These are phyloP conservation scores for Colletotrichum gloeosporioides DNA, from an alignment of 2,329 filamentous ascomycete genomes.

Conservation along the genomic window DNA sequence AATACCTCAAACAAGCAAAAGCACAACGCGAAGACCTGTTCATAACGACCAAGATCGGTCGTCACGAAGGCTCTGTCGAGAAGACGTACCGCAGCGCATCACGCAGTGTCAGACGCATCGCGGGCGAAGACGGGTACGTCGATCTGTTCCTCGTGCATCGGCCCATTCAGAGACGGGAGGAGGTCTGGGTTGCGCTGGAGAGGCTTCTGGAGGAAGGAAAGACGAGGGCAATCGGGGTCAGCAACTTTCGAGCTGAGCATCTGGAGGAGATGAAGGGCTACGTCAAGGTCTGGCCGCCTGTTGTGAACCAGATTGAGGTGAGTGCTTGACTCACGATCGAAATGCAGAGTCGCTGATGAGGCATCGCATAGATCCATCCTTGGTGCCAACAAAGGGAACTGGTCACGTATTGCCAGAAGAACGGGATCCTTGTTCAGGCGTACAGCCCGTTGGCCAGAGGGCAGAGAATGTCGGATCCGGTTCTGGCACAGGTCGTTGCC, in stretches of 20 bases:
- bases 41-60: slow-evolving; percentile 74
- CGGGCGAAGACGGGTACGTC: slow-evolving; percentile 63
- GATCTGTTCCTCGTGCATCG: slow-evolving; percentile 76
- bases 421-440: slow-evolving; percentile 66
- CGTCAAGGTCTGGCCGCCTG: slow-evolving; percentile 72
- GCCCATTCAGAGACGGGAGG: slow-evolving; percentile 60
- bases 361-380: slow-evolving; percentile 67
- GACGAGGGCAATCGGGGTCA: slow-evolving; percentile 72
- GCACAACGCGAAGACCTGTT: slow-evolving; percentile 60
- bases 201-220: slow-evolving; percentile 63
- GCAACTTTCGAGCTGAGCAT: slow-evolving; percentile 72
- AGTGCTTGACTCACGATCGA: slow-evolving; percentile 26
- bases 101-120: slow-evolving; percentile 69
- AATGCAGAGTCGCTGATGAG: slow-evolving; percentile 24
- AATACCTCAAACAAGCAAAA: slow-evolving; percentile 32
- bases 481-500: slow-evolving; percentile 38
- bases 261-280: slow-evolving; percentile 72
- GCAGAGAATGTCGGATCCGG: slow-evolving; percentile 53
- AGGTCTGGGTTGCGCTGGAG: slow-evolving; percentile 72
- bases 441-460: slow-evolving; percentile 43
- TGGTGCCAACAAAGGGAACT: slow-evolving; percentile 64
- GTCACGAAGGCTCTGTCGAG: slow-evolving; percentile 56
- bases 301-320: slow-evolving; percentile 77
- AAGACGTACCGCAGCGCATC: slow-evolving; percentile 63
- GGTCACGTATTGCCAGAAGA: slow-evolving; percentile 70